Evolutionary conservation across 2,329 filamentous ascomycete species (phyloP), one percentile per base, ranked within the genome.

Genomic region (Acephala macrosclerotiorum): DNA sequence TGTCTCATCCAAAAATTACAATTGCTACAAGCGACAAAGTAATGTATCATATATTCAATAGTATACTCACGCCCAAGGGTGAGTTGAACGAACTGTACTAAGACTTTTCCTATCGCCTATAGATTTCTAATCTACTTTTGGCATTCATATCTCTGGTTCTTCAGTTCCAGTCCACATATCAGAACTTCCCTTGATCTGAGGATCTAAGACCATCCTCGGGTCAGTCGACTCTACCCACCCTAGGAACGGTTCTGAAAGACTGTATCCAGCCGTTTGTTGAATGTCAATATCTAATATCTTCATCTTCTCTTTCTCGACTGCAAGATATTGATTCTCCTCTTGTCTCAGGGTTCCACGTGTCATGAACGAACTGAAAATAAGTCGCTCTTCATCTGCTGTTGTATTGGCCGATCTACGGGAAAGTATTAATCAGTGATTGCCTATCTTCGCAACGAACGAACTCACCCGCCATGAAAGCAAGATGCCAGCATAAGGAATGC

Each of bases 321-420:
- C 22, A 26, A 51, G 18, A 26, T 40, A 25, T 25, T 79, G 77
- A 53, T 80, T 80, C 70, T 81, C 79, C 65, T 80, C 78, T 61
- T 79, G 76, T 1, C 78, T 70, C 33, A 80, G 60, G 58, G 70
- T 78, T 2, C 77, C 77, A 35, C 74, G 68, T 0, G 74, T 77
- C 38, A 74, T 72, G 61, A 79, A 80, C 6, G 71, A 72, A 7
- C 73, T 79, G 29, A 33, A 33, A 33, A 33, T 33, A 33, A 33
- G 29, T 33, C 29, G 29, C 29, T 33, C 29, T 33, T 33, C 29
- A 33, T 33, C 29, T 33, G 29, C 29, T 33, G 29, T 33, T 53
- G 16, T n/a, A 53, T 53, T 53, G 16, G 47, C 47, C 47, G 16
- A 53, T 26, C 47, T 53, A 25, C 4, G 20, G 26, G n/a, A 53